Evolutionary conservation across 2,329 filamentous ascomycete genomes (phyloP), one percentile per base, ranked within the genome.

Genomic region (Colletotrichum ledebouriae): DNA sequence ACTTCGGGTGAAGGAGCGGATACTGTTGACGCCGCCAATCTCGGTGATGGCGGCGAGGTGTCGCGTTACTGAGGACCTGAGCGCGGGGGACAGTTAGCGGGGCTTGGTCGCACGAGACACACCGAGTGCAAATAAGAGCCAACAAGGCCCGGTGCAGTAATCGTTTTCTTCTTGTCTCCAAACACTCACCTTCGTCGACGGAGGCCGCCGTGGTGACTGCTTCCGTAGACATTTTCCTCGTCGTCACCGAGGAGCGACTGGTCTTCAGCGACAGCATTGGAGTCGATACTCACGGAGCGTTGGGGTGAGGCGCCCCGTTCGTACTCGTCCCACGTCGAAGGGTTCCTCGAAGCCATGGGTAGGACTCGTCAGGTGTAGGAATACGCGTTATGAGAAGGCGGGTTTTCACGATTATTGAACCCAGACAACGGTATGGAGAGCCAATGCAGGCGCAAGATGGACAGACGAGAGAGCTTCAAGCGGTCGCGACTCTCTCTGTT

Each of bases 1-100:
- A 73, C 93, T 97, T 69, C 92, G 89, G 50, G 94, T 93, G 77
- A 98, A 98, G 75, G 94, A 97, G 75, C 96, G 91, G 74, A 98
- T 92, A 79, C 93, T 97, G 83, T 98, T 98, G 70, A 94, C 91
- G 58, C 95, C 95, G 71, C 95, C 96, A 55, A 93, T 90, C 69
- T 97, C 90, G 72, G 86, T 84, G 61, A 91, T 77, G 60, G 84
- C 83, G 29, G 86, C 80, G 41, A 92, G 78, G 39, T 85, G 84
- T 70, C 86, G 83, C 37, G 85, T 86, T 44, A 88, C 81, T 6
- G 88, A 90, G n/a, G 87, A 87, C 69, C 88, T 89, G 70, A 46
- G 59, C 12, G 49, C 49, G 49, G 49, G 5, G 49, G 49, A 3
- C 34, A 34, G 56, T 69, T 44, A 49, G 62, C 50, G 33, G n/a